These are phyloP conservation scores for Aureobasidium mangrovei DNA, from an alignment of 2,329 filamentous ascomycete genomes.

Conservation along the genomic window DNA sequence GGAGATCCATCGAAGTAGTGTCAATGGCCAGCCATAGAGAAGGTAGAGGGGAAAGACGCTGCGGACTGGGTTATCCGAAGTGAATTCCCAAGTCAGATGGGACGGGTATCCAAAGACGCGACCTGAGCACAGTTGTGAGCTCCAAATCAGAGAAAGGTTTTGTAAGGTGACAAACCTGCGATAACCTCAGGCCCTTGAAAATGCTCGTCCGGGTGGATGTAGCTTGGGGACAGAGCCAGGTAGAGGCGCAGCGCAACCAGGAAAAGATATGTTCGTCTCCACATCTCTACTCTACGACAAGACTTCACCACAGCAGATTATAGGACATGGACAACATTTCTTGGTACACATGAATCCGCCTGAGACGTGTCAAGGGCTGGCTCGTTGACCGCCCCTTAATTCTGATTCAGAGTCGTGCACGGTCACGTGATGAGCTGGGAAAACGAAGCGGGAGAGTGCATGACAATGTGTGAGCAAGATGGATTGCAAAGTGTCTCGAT, in stretches of 20 bases:
- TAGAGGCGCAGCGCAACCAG: constrained; percentile 82
- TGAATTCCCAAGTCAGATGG: constrained; percentile 93
- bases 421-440: constrained; percentile 8
- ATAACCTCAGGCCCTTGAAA: constrained; percentile 98
- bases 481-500: constrained; percentile 3
- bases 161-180: constrained; percentile 57
- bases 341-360: background rate
- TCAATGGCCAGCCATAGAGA: constrained; percentile 88
- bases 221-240: constrained; percentile 90
- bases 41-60: constrained; percentile 97
- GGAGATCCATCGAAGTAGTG: constrained; percentile 85
- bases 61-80: constrained; percentile 75
- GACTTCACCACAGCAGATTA: background rate
- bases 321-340: background rate
- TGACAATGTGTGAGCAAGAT: background rate
- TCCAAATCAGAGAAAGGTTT: background rate
- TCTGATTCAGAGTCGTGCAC: constrained; percentile 7
- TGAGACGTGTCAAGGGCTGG: background rate
- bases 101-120: constrained; percentile 89
- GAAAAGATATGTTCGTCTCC: constrained; percentile 80
- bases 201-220: constrained; percentile 96
- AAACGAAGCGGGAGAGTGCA: background rate
- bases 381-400: constrained; percentile 8
- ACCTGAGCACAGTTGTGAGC: constrained; percentile 44
- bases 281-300: constrained; percentile 49